Conservation (phyloP, 495 filamentous ascomycete species). For the Lasiosphaeria miniovina region DNA sequence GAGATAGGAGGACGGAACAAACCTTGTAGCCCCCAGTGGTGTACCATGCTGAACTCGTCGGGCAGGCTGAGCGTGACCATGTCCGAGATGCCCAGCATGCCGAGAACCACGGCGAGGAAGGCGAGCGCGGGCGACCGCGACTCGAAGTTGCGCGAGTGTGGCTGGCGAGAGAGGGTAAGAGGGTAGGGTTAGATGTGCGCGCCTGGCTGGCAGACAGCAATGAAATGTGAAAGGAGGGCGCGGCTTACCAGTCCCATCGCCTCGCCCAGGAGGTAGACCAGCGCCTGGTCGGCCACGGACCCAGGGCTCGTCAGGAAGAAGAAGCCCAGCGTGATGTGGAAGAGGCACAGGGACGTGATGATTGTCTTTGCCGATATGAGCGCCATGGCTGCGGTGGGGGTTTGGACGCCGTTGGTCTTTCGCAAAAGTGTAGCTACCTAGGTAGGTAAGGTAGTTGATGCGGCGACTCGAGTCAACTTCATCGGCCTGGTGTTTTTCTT, state of each 20-base stretch:
- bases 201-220: not conserved
- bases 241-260: constrained; percentile 68
- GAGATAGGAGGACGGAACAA: constrained; percentile 7
- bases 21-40: constrained; percentile 67
- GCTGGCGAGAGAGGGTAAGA: constrained; percentile 20
- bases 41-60: constrained; percentile 58
- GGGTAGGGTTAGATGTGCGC: constrained; percentile 2
- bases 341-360: constrained; percentile 73
- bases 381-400: constrained; percentile 55
- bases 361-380: constrained; percentile 73
- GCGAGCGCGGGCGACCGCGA: constrained; percentile 63
- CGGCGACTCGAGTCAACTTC: too few species aligned
- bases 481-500: not conserved
- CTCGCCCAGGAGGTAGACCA: constrained; percentile 82
- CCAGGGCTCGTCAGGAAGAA: constrained; percentile 73
- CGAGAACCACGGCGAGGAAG: constrained; percentile 68
- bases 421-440: not conserved
- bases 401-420: not conserved
- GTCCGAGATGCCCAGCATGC: constrained; percentile 66
- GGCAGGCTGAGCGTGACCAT: constrained; percentile 68
- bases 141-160: constrained; percentile 55
- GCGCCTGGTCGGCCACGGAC: constrained; percentile 69
- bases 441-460: not conserved
- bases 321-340: constrained; percentile 76
- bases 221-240: constrained; percentile 3